These are phyloP conservation scores for Groenewaldozyma auringiensis DNA, from an alignment of 1,139 yeast genomes.

Conservation along the genomic window DNA sequence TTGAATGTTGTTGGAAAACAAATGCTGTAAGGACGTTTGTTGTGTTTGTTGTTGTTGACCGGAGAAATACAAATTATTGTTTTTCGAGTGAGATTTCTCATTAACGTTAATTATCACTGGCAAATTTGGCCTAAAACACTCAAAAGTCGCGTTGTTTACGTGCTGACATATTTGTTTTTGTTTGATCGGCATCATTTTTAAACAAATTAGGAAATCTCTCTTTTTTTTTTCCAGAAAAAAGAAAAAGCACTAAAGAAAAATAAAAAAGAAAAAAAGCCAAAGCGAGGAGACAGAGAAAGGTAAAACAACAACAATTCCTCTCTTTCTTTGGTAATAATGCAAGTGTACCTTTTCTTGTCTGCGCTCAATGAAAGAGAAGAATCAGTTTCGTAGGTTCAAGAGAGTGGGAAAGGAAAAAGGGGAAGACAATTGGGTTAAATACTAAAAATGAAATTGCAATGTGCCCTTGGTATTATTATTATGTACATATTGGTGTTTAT, in stretches of 20 bases:
- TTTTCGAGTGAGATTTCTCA: neutral
- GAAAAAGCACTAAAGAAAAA: neutral
- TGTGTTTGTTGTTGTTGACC: neutral
- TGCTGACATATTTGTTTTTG: neutral
- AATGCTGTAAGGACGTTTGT: too few relatives aligned
- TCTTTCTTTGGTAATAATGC: too few relatives aligned
- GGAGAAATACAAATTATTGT: neutral
- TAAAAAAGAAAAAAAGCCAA: neutral
- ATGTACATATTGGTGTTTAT: too few relatives aligned
- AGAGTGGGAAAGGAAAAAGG: too few relatives aligned
- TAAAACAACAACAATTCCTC: too few relatives aligned
- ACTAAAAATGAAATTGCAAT: too few relatives aligned
- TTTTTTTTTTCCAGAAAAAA: neutral
- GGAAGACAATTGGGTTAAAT: too few relatives aligned
- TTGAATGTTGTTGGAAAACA: conserved; percentile 37
- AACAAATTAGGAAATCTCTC: too few relatives aligned
- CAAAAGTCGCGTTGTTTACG: neutral
- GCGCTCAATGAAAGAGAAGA: too few relatives aligned
- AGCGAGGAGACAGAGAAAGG: neutral
- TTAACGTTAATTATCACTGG: neutral
- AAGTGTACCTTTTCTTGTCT: too few relatives aligned
- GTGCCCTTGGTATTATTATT: too few relatives aligned
- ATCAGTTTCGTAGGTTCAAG: too few relatives aligned
- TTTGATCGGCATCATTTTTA: neutral
- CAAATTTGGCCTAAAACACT: neutral